Conservation (phyloP, 129 eudicot species). For the Artemisia tridentata region DNA sequence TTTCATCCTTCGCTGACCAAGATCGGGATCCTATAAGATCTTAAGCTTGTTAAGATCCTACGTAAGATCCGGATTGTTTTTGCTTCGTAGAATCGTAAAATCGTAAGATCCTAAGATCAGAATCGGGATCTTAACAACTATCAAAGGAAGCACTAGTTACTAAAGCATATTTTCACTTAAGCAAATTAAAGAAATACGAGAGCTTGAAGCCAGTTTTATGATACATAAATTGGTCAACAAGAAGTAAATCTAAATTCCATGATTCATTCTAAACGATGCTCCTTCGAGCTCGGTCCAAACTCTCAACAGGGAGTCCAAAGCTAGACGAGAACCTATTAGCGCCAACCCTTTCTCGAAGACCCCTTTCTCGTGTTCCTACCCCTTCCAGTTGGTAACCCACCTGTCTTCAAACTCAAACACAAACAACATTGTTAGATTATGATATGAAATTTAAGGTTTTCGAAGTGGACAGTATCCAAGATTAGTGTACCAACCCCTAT, state of each 20-base stretch:
- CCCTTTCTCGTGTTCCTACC: constrained; percentile 31
- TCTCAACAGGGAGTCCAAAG: neutral
- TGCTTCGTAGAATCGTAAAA: no score
- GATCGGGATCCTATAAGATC: no score
- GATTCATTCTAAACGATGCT: neutral
- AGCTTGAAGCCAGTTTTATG: constrained; percentile 3
- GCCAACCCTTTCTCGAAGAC: constrained; percentile 37
- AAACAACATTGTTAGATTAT: constrained; percentile 20
- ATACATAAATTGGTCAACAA: constrained; percentile 18
- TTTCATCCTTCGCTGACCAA: no score
- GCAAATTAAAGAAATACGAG: neutral
- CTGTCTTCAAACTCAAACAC: constrained; percentile 37
- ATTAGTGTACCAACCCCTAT: constrained; percentile 52
- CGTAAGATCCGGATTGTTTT: no score
- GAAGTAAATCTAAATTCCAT: constrained; percentile 4
- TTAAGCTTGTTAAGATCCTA: no score
- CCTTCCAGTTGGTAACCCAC: constrained; percentile 32
- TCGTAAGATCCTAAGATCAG: no score
- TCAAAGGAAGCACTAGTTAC: no score
- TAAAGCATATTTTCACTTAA: neutral
- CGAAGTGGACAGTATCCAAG: neutral
- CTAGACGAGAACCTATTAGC: constrained; percentile 2
- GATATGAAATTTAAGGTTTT: constrained; percentile 9
- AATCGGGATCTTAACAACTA: no score
- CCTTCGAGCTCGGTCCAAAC: constrained; percentile 5